Base-by-base conservation (phyloP, 352 stramenopile genomes). In the Phytophthora pistaciae region DNA sequence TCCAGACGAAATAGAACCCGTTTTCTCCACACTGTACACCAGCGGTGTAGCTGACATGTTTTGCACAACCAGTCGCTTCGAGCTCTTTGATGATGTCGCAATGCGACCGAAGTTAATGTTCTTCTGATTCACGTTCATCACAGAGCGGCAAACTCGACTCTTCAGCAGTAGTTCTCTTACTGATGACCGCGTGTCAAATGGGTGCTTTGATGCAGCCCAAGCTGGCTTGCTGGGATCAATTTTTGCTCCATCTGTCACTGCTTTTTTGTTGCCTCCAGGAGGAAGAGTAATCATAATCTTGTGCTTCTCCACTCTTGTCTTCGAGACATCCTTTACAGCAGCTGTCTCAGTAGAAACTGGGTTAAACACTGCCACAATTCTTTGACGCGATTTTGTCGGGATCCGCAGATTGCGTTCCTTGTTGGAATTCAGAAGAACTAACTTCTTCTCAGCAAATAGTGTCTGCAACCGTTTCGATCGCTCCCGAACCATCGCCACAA, bases 51-150 rank as follows among this genome's bases (percentile, higher is more conserved):
- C 82, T 20, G 89, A 95, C 85, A 93, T 95, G 53, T 97, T 97
- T 59, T 94, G 89, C 14, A 97, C 88, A 27, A 96, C 67, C 23
- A 97, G 69, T 38, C 85, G 87, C 65, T 97, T 97, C 3, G 88
- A 95, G 58, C 88, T 96, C 66, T 93, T 95, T 7, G 86, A 92
- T 14, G 87, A 95, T 14, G 90, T 87, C 27, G 91, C 83, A 53
- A 97, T 97, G 14, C 91, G 85, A 1, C 91, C 91, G 63, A 97
- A 97, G 68, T 97, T 97, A 68, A 97, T 97, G 64, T 97, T 97
- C 63, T 97, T 97, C 72, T 97, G 91, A 61, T 97, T 97, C 55
- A 97, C 90, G 49, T 96, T 95, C 82, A 97, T 84, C 11, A 97
- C 86, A 1, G 90, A 96, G 18, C 90, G 88, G 42, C 87, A 96